Conservation (phyloP, 108 stramenopile genomes). For the Cyclostephanos tholiformis region DNA sequence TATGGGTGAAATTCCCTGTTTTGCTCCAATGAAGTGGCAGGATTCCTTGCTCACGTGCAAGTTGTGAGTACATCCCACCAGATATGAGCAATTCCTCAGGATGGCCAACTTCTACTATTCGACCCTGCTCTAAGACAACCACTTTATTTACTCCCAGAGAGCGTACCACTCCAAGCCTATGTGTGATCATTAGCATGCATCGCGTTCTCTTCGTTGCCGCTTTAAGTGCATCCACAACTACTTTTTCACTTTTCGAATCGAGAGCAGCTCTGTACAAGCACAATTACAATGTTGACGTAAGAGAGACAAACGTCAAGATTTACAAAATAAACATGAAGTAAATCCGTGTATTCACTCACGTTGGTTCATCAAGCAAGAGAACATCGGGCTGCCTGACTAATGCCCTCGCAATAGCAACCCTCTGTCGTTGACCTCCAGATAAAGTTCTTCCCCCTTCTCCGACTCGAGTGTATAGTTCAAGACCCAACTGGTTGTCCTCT, state of each 20-base stretch:
- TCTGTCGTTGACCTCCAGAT: constrained; percentile 91
- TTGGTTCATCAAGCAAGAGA: constrained; percentile 90
- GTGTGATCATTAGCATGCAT: constrained; percentile 91
- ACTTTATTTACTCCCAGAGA: constrained; percentile 88
- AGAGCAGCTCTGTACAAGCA: constrained; percentile 58
- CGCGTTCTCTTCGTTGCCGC: constrained; percentile 65
- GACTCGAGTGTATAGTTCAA: constrained; percentile 85
- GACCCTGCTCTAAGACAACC: constrained; percentile 87
- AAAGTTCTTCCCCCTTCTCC: constrained; percentile 93
- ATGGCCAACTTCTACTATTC: constrained; percentile 90
- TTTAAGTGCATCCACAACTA: constrained; percentile 70
- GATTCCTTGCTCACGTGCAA: constrained; percentile 89
- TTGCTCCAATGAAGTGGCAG: constrained; percentile 18
- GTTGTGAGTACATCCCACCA: constrained; percentile 68
- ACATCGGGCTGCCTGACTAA: constrained; percentile 82
- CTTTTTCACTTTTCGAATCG: constrained; percentile 80
- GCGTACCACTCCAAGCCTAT: constrained; percentile 84
- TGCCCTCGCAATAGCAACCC: constrained; percentile 94
- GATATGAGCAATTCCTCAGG: constrained; percentile 83
- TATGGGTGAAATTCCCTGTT: background rate
- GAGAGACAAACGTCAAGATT: constrained; percentile 9
- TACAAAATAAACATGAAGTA: background rate
- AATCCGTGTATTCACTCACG: constrained; percentile 41
- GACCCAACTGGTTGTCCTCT: constrained; percentile 74
- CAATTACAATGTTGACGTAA: constrained; percentile 9